Evolutionary conservation across 1,139 yeast genomes (phyloP), one percentile per base, ranked within the genome.

Genomic region (Meyerozyma smithsonii): DNA sequence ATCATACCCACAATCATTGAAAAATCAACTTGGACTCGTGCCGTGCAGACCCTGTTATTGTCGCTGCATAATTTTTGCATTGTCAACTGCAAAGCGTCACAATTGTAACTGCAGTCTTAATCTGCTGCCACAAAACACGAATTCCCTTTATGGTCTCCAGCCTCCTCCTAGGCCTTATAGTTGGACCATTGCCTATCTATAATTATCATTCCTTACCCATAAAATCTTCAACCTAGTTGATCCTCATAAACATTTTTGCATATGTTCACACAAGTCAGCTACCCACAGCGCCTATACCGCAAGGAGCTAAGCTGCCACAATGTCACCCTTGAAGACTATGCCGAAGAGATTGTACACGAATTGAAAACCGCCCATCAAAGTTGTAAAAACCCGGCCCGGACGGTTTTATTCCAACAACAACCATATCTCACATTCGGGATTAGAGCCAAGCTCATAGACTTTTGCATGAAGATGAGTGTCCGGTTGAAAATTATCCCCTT

Each of bases 401-500:
- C 30, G 10, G 36, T 19, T n/a, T 61, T 80, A 39, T 77, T 79
- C 48, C 69, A 68, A 40, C 84, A 80, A 55, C 87, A 81, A 56
- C 87, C 86, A 28, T 81, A 79, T 51, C 61, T 80, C 46, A 70
- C 77, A n/a, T 66, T 72, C 16, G 57, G 65, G 3, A 66, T 71
- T 14, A 64, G 88, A 46, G 57, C 59, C 28, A 72, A 76, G 44
- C 65, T 80, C 36, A 68, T 80, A 39, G 83, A 79, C 48, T 81
- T 80, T 46, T 59, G 79, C 32, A 65, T 75, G 46, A 81, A 79
- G 52, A 68, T 80, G 62, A 64, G 82, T n/a, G 62, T 72, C 32
- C 65, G 81, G 48, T 73, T 83, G 41, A 74, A 79, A 50, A 77
- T 80, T 36, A 63, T 80, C 8, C 79, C 79, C 23, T 81, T 80